Evolutionary conservation across 768 basidiomycete genomes (phyloP).

Genomic region (Mycena floridula): DNA sequence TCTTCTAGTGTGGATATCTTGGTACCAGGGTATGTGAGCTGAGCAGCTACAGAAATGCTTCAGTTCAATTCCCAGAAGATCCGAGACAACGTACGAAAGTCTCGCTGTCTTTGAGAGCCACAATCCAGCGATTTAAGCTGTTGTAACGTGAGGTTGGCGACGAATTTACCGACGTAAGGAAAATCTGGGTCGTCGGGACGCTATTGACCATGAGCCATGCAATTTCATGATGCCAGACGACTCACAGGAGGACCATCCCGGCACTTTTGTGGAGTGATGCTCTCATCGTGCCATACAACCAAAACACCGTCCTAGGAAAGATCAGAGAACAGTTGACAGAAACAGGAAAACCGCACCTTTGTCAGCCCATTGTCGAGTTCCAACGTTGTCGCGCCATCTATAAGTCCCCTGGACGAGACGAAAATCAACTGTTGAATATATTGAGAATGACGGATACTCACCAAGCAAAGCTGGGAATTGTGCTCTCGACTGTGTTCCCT

Average conservation of each 20-base stretch:
- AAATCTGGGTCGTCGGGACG: conserved; percentile 51
- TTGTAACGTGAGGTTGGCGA: conserved; percentile 72
- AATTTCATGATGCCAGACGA: conserved; percentile 1
- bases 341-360: conserved; percentile 32
- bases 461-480: conserved; percentile 74
- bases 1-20: conserved; percentile 70
- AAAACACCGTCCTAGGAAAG: conserved; percentile 60
- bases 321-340: background rate
- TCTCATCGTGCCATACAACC: conserved; percentile 78
- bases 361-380: conserved; percentile 79
- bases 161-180: conserved; percentile 72
- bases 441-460: conserved; percentile 23
- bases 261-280: conserved; percentile 57
- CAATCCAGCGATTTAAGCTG: conserved; percentile 81
- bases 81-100: conserved; percentile 40
- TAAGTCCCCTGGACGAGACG: conserved; percentile 48
- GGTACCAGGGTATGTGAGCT: conserved; percentile 59
- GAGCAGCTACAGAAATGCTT: conserved; percentile 38
- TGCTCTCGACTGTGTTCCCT: conserved; percentile 70
- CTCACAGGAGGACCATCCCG: conserved; percentile 59
- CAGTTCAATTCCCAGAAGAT: background rate
- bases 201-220: conserved; percentile 23
- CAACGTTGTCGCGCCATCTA: conserved; percentile 70
- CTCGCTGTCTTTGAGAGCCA: conserved; percentile 55
- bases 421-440: conserved; percentile 2